phyloP scores from a whole-genome alignment of 306 rosid species.

The Dicorynia guianensis region DNA sequence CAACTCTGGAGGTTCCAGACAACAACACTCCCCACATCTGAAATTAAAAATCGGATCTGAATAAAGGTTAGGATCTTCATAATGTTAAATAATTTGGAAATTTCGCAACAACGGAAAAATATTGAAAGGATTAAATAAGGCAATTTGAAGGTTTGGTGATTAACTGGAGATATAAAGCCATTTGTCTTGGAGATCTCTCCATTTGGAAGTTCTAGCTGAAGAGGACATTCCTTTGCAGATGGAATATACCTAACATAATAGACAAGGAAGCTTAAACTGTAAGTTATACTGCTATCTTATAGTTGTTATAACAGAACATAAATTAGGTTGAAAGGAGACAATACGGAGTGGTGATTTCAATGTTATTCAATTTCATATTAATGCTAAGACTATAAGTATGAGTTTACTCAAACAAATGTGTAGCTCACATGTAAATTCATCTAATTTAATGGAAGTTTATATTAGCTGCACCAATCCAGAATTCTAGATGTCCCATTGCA shows the following conservation, averaged over 20 bases:
- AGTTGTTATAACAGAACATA: conserved; percentile 14
- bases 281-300: conserved; percentile 11
- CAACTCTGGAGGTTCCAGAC: conserved; percentile 89
- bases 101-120: conserved; percentile 11
- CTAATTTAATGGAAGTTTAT: not conserved
- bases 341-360: not conserved
- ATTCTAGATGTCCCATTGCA: not conserved
- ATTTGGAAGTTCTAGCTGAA: conserved; percentile 79
- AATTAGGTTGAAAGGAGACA: conserved; percentile 23
- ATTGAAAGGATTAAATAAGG: not conserved
- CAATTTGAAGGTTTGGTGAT: conserved; percentile 42
- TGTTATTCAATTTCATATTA: not conserved
- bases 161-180: conserved; percentile 96
- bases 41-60: conserved; percentile 23
- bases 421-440: not conserved
- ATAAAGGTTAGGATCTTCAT: conserved; percentile 4
- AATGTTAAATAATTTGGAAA: conserved; percentile 31
- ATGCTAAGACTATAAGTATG: not conserved
- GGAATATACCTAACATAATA: conserved; percentile 76
- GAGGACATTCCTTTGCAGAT: conserved; percentile 88
- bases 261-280: conserved; percentile 33
- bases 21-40: conserved; percentile 97
- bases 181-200: conserved; percentile 88
- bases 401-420: conserved; percentile 20
- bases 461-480: not conserved